Evolutionary conservation across 2,329 filamentous ascomycete genomes (phyloP), one percentile per base, ranked within the genome.

Genomic region (Fusarium tanahbumbuense): DNA sequence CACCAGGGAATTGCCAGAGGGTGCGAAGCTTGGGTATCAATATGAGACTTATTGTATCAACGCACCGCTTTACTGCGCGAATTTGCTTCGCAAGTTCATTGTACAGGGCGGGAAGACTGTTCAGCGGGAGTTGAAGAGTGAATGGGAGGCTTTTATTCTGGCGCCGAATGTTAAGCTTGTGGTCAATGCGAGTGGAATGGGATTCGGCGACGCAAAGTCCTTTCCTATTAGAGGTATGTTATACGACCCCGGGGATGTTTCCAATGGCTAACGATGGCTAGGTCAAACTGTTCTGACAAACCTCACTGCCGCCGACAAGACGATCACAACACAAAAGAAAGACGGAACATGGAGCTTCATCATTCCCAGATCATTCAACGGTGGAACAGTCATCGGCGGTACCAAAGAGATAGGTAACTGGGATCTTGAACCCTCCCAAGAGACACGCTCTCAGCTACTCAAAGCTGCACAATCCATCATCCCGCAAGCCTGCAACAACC

Each of bases 371-470:
- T 85, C 84, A 11, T 85, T 89, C 27, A 82, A 86, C 34, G 89
- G 89, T 5, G 89, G 89, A 5, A 91, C 89, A 0, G 82, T 92
- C 41, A 85, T 92, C 22, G 90, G 89, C 8, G 89, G 89, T 0
- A 92, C 89, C 12, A 91, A 90, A 75, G 86, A 91, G 73, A 82
- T 84, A 2, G 79, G 85, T 58, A 81, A 90, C 75, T 89, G 86
- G 86, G 81, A 86, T 48, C 76, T 82, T 0, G 78, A 82, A 20
- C 84, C 88, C 3, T 86, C 82, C 0, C 61, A 69, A 3, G 83
- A 85, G 55, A 83, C 84, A 0, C 80, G 88, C 20, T 76, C 80
- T 40, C 75, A 67, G 3, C 23, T 78, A 2, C 34, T 78, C 1
- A 16, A 45, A 0, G 50, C 60, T 5, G 72, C 72, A 0, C 20